Evolutionary conservation across 768 basidiomycete genomes (phyloP), one percentile per base, ranked within the genome.

Genomic region (Russula dissimulans): DNA sequence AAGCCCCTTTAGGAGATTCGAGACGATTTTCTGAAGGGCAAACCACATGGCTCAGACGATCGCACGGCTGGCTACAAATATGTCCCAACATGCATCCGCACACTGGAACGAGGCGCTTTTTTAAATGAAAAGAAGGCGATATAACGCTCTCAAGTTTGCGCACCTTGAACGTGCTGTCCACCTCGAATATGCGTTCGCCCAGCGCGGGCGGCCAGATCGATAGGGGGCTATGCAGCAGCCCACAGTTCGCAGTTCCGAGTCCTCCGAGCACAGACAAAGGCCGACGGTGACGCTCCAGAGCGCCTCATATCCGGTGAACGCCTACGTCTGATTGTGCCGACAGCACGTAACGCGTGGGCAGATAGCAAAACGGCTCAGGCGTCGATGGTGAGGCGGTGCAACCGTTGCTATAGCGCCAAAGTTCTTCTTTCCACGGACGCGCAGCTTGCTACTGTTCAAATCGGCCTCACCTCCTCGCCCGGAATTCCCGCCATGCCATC

Each of bases 111-210:
- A 36, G 7, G 34, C 34, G 34, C 5, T 36, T 36, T 4, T 7
- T 10, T 7, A 36, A 36, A 1, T 10, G 34, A 10, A 36, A 36
- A 5, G 34, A 36, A 10, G 5, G 34, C 5, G 7, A 10, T 7
- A 7, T 7, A 5, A 3, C 10, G 7, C 7, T 7, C 5, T 5
- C 22, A 36, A 36, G 22, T 36, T 44, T 49, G 18, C 32, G 39
- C 48, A 90, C 91, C 78, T 92, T 95, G 67, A 95, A 80, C 71
- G 88, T 89, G 36, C 78, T 76, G 69, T 95, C 93, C 44, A 91
- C 83, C 72, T 92, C 92, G 45, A 85, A 65, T 10, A 94, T 79
- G 70, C 83, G 80, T 54, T 95, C 92, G 5, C 82, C 84, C n/a
- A 85, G 69, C 9, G 75, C 71, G 9, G 80, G 73, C 14, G 79